Percentiles rank a stretch among this genome's conserved stretches.
phyloP scores from a whole-genome alignment of 139 green algal genomes.

The Micromonas pusilla region DNA sequence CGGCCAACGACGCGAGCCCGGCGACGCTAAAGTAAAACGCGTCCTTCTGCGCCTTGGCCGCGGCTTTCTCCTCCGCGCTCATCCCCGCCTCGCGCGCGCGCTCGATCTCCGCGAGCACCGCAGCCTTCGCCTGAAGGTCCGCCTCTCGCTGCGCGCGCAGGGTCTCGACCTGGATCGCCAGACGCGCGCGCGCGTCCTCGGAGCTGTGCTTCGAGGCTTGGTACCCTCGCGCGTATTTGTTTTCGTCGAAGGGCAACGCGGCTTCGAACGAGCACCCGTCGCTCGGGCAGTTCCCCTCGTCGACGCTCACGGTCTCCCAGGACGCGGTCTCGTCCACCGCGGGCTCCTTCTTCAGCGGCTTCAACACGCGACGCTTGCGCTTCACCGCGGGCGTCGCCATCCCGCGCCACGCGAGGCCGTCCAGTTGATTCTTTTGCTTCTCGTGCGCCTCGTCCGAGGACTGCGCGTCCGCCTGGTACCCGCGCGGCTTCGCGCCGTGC shows the following conservation, averaged over 20 bases:
- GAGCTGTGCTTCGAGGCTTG: neutral
- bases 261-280: neutral
- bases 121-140: neutral
- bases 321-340: neutral
- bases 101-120: no score
- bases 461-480: no score
- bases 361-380: neutral
- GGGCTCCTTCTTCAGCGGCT: neutral
- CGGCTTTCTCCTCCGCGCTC: neutral
- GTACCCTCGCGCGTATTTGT: neutral
- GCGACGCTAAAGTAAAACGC: neutral
- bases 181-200: neutral
- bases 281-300: neutral
- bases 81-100: neutral
- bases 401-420: neutral
- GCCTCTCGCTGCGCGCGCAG: neutral
- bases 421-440: neutral
- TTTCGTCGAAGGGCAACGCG: neutral
- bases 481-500: neutral
- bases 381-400: neutral
- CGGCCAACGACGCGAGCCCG: neutral
- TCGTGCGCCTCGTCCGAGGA: neutral
- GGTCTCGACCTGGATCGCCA: neutral
- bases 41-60: neutral
- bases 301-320: neutral